Evolutionary conservation across 1,284 basidiomycete genomes (phyloP).

Genomic region (Volvariella volvacea): DNA sequence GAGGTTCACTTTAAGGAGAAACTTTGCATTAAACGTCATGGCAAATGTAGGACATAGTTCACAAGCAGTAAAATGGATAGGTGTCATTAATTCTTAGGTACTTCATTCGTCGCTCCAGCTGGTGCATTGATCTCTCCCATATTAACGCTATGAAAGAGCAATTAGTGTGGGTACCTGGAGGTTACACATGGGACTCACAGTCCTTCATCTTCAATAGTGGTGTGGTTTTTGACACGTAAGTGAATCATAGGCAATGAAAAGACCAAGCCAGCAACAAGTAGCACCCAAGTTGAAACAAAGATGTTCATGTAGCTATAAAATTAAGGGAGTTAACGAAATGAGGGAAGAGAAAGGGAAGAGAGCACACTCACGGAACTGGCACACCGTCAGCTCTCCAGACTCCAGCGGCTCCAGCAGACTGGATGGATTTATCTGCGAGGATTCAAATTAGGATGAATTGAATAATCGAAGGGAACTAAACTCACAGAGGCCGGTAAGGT

Average conservation of each 20-base stretch:
- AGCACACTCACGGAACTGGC: constrained; percentile 29
- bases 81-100: too few species aligned
- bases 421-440: constrained; percentile 43
- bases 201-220: constrained; percentile 11
- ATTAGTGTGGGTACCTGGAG: too few species aligned
- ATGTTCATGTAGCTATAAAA: constrained; percentile 45
- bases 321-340: neutral
- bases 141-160: too few species aligned
- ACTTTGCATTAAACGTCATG: too few species aligned
- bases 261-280: constrained; percentile 40
- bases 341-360: neutral
- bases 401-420: constrained; percentile 49
- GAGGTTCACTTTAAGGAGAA: too few species aligned
- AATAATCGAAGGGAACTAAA: constrained; percentile 7
- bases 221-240: constrained; percentile 43
- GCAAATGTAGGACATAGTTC: too few species aligned
- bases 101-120: too few species aligned
- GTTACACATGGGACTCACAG: too few species aligned
- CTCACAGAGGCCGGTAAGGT: constrained; percentile 46
- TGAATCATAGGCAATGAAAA: constrained; percentile 50
- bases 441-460: constrained; percentile 1
- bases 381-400: constrained; percentile 44
- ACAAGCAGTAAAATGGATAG: too few species aligned
- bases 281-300: constrained; percentile 46
- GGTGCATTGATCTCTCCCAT: too few species aligned